Evolutionary conservation across 1,139 yeast genomes (phyloP).

Genomic region (Nematodospora anomalae): DNA sequence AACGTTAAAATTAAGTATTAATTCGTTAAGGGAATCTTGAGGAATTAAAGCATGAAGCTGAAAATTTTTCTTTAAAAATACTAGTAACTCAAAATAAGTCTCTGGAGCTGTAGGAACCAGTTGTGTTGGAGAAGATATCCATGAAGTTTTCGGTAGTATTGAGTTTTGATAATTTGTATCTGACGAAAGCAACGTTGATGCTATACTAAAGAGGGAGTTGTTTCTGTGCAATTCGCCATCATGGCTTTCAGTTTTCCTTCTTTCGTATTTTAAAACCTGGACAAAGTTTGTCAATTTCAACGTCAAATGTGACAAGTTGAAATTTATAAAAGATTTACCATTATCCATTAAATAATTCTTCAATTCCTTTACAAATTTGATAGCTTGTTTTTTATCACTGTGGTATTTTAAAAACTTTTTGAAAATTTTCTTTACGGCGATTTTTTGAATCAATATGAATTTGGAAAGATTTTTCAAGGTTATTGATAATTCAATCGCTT

Average conservation of each 20-base stretch:
- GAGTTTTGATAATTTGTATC: constrained; percentile 15
- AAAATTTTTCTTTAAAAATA: constrained; percentile 41
- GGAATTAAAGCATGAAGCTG: constrained; percentile 36
- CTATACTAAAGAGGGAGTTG: constrained; percentile 15
- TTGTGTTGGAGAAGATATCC: constrained; percentile 5
- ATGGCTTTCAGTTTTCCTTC: constrained; percentile 7
- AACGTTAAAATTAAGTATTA: constrained; percentile 37
- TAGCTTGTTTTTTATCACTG: constrained; percentile 32
- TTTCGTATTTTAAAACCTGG: constrained; percentile 22
- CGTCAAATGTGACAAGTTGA: constrained; percentile 66
- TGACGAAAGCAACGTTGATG: constrained; percentile 13
- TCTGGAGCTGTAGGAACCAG: constrained; percentile 16
- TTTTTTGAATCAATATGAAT: constrained; percentile 74
- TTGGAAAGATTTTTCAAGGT: constrained; percentile 71
- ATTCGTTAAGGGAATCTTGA: constrained; percentile 37
- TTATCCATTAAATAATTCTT: constrained; percentile 38
- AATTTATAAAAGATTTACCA: constrained; percentile 57
- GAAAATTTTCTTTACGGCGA: constrained; percentile 76
- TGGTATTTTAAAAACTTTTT: constrained; percentile 76
- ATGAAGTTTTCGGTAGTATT: constrained; percentile 7
- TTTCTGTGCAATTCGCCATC: constrained; percentile 9
- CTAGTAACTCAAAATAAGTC: constrained; percentile 32
- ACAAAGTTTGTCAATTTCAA: constrained; percentile 53
- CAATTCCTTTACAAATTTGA: constrained; percentile 39
- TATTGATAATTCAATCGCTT: constrained; percentile 49